A percentile compares a stretch with the other conserved stretches of the same genome.
Evolutionary conservation across 257 asterid species (phyloP).

Genomic region (Lavandula angustifolia): DNA sequence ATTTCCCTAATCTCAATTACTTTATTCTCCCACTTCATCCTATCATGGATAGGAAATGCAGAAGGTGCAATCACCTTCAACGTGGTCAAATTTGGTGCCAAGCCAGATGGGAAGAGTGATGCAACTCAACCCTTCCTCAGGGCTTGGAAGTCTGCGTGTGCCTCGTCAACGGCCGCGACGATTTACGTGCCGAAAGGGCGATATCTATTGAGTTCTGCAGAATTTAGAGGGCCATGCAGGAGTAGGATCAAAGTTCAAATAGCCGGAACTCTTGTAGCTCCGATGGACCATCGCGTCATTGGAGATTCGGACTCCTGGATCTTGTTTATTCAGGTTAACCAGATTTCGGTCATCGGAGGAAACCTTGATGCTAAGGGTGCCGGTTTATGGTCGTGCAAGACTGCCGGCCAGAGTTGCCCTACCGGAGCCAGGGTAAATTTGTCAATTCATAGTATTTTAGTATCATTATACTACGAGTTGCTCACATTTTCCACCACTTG

Average conservation of each 20-base stretch:
- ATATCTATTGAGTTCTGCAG: conserved; percentile 35
- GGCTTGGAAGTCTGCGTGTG: conserved; percentile 55
- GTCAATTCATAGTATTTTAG: background rate
- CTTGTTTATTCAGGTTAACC: conserved; percentile 47
- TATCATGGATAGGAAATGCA: conserved; percentile 28
- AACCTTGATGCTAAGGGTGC: conserved; percentile 56
- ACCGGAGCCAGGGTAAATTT: conserved; percentile 62
- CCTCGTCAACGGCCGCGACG: conserved; percentile 21
- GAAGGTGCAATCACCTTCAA: conserved; percentile 45
- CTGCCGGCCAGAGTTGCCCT: conserved; percentile 55
- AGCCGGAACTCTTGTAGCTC: conserved; percentile 64
- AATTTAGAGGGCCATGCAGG: conserved; percentile 64
- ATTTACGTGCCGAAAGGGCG: conserved; percentile 44
- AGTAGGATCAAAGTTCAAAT: conserved; percentile 42
- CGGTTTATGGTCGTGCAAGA: conserved; percentile 55
- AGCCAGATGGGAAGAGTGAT: conserved; percentile 50
- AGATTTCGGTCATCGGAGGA: conserved; percentile 53
- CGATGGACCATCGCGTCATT: conserved; percentile 39
- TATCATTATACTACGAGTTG: background rate
- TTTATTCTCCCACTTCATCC: conserved; percentile 28
- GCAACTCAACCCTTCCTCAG: conserved; percentile 48
- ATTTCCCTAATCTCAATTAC: conserved; percentile 17
- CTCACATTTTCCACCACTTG: background rate
- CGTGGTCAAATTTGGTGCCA: conserved; percentile 52
- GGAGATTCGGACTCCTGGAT: conserved; percentile 61